These are phyloP conservation scores for Actinomortierella wolfii DNA, from an alignment of 371 early-diverging fungal genomes.

Conservation along the genomic window DNA sequence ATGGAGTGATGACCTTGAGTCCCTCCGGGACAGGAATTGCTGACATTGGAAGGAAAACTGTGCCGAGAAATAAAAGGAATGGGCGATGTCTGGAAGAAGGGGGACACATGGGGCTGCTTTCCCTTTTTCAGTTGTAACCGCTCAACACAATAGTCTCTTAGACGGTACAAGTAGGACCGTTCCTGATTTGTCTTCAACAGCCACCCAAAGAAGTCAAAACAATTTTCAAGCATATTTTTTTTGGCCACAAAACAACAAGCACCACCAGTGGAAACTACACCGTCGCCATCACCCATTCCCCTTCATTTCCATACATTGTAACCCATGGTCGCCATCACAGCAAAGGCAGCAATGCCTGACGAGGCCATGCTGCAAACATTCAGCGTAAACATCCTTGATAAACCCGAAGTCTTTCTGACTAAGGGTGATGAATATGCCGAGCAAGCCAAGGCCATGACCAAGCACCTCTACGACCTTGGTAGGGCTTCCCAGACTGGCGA, in stretches of 20 bases:
- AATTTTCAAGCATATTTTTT: background rate
- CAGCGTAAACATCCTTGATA: conserved; percentile 27
- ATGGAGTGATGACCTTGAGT: conserved; percentile 77
- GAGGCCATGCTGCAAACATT: conserved; percentile 36
- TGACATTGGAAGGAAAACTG: conserved; percentile 12
- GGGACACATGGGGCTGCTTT: no score
- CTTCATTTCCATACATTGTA: background rate
- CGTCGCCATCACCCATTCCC: background rate
- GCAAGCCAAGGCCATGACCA: conserved; percentile 42
- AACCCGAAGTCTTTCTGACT: conserved; percentile 42
- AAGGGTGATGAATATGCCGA: conserved; percentile 29
- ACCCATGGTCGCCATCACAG: conserved; percentile 1
- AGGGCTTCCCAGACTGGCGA: conserved; percentile 1
- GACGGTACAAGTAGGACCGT: no score
- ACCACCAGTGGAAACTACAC: no score
- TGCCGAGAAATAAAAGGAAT: no score
- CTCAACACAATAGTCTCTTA: no score
- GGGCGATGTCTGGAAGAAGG: no score
- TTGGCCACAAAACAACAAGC: background rate
- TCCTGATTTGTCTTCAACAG: background rate
- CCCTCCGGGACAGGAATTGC: conserved; percentile 65
- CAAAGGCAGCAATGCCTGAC: conserved; percentile 36
- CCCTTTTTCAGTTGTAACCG: no score
- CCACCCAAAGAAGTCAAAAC: background rate
- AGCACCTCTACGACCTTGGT: conserved; percentile 47